phyloP scores from a whole-genome alignment of 768 basidiomycete genomes.

The Lactarius hatsudake region DNA sequence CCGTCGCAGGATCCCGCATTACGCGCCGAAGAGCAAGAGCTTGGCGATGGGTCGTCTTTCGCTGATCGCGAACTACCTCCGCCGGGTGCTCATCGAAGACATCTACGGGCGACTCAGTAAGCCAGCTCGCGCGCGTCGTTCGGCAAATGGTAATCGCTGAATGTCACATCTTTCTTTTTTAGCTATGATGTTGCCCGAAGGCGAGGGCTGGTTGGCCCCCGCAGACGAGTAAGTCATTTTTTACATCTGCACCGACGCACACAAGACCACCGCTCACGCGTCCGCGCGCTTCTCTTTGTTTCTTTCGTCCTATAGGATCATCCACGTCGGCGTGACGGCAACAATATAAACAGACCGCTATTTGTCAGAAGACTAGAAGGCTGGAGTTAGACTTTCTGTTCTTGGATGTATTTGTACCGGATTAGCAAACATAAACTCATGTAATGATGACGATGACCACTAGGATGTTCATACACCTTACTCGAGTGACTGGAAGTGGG shows the following conservation, averaged over 20 bases:
- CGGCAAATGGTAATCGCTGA: background rate
- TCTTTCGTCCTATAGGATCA: slow-evolving; percentile 12
- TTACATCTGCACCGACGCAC: background rate
- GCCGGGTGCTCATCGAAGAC: slow-evolving; percentile 56
- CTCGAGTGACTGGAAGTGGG: background rate
- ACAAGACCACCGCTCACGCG: background rate
- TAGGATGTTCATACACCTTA: background rate
- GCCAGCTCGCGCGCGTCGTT: slow-evolving; percentile 21
- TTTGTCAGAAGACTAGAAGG: background rate
- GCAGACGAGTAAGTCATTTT: slow-evolving; percentile 46
- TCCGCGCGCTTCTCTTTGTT: background rate
- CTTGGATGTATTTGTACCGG: background rate
- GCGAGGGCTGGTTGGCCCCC: slow-evolving; percentile 54
- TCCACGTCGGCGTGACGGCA: slow-evolving; percentile 22
- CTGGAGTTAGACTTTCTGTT: background rate
- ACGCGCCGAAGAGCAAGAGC: slow-evolving; percentile 48
- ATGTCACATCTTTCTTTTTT: background rate
- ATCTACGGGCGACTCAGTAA: slow-evolving; percentile 57
- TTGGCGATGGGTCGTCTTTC: slow-evolving; percentile 36
- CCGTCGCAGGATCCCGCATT: slow-evolving; percentile 51
- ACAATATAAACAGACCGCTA: background rate
- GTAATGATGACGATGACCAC: background rate
- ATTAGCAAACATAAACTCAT: background rate
- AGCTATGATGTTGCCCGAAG: slow-evolving; percentile 64
- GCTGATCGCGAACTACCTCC: slow-evolving; percentile 41